Conservation (phyloP, 169 alveolate species). For the Plasmodium billcollinsi region DNA sequence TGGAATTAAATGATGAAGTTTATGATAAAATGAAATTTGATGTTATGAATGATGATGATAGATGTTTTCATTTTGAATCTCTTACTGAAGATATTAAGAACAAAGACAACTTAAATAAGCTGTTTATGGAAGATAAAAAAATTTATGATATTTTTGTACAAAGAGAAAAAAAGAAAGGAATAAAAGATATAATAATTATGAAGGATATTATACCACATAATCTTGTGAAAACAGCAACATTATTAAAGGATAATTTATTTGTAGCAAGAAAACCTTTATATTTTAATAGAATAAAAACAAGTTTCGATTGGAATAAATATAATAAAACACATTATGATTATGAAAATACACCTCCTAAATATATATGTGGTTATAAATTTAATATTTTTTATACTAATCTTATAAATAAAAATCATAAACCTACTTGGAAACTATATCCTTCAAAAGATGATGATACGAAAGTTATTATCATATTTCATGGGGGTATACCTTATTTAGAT, state of each 20-base stretch:
- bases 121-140: conserved; percentile 36
- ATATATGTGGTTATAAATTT: conserved; percentile 97
- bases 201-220: conserved; percentile 76
- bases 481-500: conserved; percentile 98
- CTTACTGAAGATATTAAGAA: neutral
- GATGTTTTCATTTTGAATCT: no score
- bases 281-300: conserved; percentile 95
- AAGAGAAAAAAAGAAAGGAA: conserved; percentile 86
- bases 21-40: neutral
- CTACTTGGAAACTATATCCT: conserved; percentile 93
- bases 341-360: conserved; percentile 98
- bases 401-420: conserved; percentile 94
- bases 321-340: conserved; percentile 97
- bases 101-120: conserved; percentile 3
- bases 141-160: conserved; percentile 77
- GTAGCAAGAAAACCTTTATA: conserved; percentile 92
- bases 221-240: neutral
- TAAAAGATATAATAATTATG: conserved; percentile 88
- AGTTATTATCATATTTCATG: conserved; percentile 95
- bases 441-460: conserved; percentile 83
- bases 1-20: neutral
- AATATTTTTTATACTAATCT: conserved; percentile 96
- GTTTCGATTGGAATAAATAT: conserved; percentile 97
- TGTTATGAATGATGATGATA: neutral
- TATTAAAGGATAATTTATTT: neutral